Conservation (phyloP, 1,284 basidiomycete genomes). For the Ustilago esculenta region DNA sequence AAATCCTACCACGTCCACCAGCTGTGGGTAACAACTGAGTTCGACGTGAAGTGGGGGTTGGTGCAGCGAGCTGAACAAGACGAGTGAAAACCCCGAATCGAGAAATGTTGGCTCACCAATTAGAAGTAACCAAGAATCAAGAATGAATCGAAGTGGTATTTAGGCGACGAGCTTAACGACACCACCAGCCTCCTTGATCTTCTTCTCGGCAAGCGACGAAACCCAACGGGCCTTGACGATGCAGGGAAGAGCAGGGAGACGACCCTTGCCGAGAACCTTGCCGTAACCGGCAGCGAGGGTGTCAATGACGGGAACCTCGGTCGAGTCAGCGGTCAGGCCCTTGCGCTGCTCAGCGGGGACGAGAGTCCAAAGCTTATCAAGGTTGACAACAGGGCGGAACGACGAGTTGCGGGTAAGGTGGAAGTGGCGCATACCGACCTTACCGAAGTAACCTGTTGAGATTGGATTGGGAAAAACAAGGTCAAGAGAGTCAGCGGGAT, state of each 20-base stretch:
- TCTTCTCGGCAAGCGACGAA: constrained; percentile 66
- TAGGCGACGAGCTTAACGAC: constrained; percentile 64
- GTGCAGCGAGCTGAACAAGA: constrained; percentile 4
- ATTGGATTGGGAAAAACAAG: too few species aligned
- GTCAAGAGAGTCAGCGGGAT: constrained; percentile 16
- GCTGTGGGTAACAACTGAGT: too few species aligned
- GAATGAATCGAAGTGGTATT: constrained; percentile 2
- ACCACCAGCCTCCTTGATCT: constrained; percentile 67
- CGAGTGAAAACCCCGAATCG: neutral
- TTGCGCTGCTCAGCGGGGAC: constrained; percentile 65
- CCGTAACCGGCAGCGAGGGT: constrained; percentile 66
- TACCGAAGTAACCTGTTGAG: constrained; percentile 90
- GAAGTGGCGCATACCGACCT: constrained; percentile 93
- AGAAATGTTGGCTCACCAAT: neutral
- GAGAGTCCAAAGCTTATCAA: constrained; percentile 67
- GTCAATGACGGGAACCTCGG: constrained; percentile 67
- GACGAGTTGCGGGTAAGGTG: constrained; percentile 89
- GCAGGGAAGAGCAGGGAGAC: constrained; percentile 63
- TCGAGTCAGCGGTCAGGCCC: constrained; percentile 52
- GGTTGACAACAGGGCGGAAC: constrained; percentile 94
- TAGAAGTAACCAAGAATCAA: constrained; percentile 5
- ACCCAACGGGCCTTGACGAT: constrained; percentile 68
- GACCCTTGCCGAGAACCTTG: constrained; percentile 67
- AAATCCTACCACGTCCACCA: too few species aligned
- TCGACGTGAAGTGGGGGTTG: too few species aligned